phyloP scores from a whole-genome alignment of 1,139 yeast genomes.

The Candida sojae region DNA sequence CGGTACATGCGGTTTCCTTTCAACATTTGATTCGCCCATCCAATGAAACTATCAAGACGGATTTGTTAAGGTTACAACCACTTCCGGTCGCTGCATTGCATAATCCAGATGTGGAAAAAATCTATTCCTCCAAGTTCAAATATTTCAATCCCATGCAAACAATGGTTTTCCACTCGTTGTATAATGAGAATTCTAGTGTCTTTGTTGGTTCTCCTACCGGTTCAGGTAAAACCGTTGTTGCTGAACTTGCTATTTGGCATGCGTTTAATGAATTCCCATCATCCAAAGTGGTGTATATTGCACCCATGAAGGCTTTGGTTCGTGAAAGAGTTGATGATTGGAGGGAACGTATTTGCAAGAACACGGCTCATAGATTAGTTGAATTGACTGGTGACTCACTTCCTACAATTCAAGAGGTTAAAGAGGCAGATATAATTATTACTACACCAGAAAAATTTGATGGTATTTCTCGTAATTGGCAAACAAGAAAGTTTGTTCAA shows the following conservation, averaged over 20 bases:
- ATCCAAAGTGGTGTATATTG: conserved; percentile 89
- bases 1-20: conserved; percentile 77
- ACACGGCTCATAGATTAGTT: conserved; percentile 69
- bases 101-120: conserved; percentile 62
- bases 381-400: conserved; percentile 96
- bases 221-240: conserved; percentile 96
- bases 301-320: conserved; percentile 98
- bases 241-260: conserved; percentile 96
- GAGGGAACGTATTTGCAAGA: conserved; percentile 67
- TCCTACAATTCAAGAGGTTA: conserved; percentile 85
- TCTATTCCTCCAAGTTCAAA: conserved; percentile 66
- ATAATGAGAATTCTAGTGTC: conserved; percentile 74
- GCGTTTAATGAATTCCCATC: conserved; percentile 81
- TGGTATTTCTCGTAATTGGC: conserved; percentile 99
- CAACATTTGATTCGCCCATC: conserved; percentile 89
- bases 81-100: conserved; percentile 82
- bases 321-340: conserved; percentile 97
- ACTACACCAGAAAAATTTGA: conserved; percentile 99
- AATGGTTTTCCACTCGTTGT: conserved; percentile 89
- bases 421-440: conserved; percentile 86
- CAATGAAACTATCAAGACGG: conserved; percentile 83
- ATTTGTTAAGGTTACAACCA: conserved; percentile 78
- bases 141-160: conserved; percentile 99
- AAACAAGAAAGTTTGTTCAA: conserved; percentile 89
- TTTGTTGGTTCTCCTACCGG: conserved; percentile 99